Conservation (phyloP, 2,329 filamentous ascomycete species). For the Graphiopsis chlorocephala region DNA sequence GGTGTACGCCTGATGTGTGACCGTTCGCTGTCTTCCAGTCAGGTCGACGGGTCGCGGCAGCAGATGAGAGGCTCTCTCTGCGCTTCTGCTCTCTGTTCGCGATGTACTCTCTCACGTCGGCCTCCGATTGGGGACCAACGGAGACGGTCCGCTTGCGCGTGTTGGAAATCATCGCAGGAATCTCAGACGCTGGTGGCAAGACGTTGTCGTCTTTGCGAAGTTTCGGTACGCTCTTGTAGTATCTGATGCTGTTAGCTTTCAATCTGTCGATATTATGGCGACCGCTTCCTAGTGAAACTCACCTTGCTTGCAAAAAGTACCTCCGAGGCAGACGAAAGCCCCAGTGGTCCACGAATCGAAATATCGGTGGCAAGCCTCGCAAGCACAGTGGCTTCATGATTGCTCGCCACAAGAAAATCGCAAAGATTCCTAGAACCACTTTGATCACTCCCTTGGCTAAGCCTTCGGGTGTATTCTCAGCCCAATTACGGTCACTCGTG, state of each 20-base stretch:
- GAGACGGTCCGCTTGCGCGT: slow-evolving; percentile 80
- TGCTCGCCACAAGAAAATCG: slow-evolving; percentile 88
- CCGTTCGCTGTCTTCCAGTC: neutral
- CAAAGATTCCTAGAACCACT: slow-evolving; percentile 73
- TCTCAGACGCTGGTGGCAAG: slow-evolving; percentile 82
- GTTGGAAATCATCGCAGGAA: slow-evolving; percentile 76
- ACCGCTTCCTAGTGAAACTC: slow-evolving; percentile 28
- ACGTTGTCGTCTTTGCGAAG: slow-evolving; percentile 79
- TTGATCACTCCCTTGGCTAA: slow-evolving; percentile 62
- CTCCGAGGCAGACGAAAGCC: slow-evolving; percentile 79
- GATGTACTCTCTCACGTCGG: slow-evolving; percentile 92
- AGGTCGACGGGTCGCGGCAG: neutral
- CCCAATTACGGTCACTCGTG: slow-evolving; percentile 38
- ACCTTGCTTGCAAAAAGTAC: slow-evolving; percentile 87
- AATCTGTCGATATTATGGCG: neutral
- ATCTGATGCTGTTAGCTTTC: slow-evolving; percentile 29
- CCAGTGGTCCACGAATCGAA: slow-evolving; percentile 76
- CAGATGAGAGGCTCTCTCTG: slow-evolving; percentile 55
- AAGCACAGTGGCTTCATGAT: slow-evolving; percentile 82
- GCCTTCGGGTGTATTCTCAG: slow-evolving; percentile 50
- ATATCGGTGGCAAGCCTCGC: slow-evolving; percentile 75
- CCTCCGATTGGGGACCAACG: slow-evolving; percentile 89
- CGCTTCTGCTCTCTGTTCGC: slow-evolving; percentile 78
- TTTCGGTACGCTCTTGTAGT: slow-evolving; percentile 81
- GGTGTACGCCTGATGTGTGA: neutral